Conservation (phyloP, 768 basidiomycete genomes). For the Podaxis pistillaris region DNA sequence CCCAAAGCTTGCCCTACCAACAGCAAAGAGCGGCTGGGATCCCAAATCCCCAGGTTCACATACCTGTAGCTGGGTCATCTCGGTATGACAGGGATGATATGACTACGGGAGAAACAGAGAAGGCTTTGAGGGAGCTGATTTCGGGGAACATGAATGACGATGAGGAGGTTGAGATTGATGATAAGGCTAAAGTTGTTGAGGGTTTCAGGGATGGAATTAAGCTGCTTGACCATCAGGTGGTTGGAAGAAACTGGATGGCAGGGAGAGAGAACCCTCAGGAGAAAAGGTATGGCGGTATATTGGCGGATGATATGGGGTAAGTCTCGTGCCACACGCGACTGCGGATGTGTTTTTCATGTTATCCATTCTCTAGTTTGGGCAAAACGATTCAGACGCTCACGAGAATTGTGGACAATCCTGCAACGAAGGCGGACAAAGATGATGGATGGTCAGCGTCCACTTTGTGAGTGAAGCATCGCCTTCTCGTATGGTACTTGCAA, state of each 20-base stretch:
- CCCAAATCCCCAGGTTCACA: constrained; percentile 22
- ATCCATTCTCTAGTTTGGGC: constrained; percentile 51
- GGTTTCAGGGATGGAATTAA: constrained; percentile 72
- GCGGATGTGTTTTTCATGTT: background rate
- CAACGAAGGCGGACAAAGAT: constrained; percentile 64
- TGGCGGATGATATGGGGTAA: constrained; percentile 91
- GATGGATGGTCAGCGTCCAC: constrained; percentile 74
- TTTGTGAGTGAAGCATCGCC: constrained; percentile 45
- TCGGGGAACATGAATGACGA: constrained; percentile 64
- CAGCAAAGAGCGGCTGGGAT: constrained; percentile 33
- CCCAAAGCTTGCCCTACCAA: constrained; percentile 1
- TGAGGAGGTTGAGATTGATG: constrained; percentile 53
- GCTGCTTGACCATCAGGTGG: constrained; percentile 85
- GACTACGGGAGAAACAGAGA: constrained; percentile 63
- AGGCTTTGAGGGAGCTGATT: constrained; percentile 75
- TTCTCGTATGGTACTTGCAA: background rate
- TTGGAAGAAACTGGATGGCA: constrained; percentile 86
- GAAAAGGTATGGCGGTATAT: constrained; percentile 81
- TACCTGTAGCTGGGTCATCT: background rate
- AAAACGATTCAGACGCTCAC: constrained; percentile 92
- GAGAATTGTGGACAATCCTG: constrained; percentile 80
- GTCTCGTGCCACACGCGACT: constrained; percentile 15
- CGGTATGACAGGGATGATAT: constrained; percentile 29
- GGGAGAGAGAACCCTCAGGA: constrained; percentile 67
- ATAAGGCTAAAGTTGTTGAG: constrained; percentile 67